phyloP scores from a whole-genome alignment of 176 grass and related monocot genomes.

The Eragrostis curvula region DNA sequence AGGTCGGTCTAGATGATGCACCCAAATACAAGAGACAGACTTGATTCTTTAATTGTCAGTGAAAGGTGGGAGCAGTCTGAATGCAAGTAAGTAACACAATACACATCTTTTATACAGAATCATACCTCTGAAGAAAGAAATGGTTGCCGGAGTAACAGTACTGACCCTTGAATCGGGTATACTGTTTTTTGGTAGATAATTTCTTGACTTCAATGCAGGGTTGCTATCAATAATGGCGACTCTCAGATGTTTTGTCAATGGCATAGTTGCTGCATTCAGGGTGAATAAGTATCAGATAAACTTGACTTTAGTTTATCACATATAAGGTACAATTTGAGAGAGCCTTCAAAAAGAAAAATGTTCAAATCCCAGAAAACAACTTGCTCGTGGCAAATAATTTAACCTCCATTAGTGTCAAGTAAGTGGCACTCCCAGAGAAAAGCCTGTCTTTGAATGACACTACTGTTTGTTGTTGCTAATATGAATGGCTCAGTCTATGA shows the following conservation, averaged over 20 bases:
- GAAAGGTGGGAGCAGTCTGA: not conserved
- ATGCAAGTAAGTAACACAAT: not conserved
- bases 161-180: conserved; percentile 89
- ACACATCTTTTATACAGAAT: conserved; percentile 10
- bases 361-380: not conserved
- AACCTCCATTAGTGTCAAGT: not conserved
- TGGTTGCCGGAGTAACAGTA: conserved; percentile 88
- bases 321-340: not conserved
- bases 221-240: conserved; percentile 78
- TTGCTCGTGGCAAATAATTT: not conserved
- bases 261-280: conserved; percentile 60
- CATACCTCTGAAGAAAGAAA: conserved; percentile 86
- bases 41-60: not conserved
- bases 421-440: not conserved
- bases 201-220: conserved; percentile 60
- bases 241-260: conserved; percentile 79
- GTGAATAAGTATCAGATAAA: conserved; percentile 36
- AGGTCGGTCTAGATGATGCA: not conserved
- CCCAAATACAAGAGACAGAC: not conserved
- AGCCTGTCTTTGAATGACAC: not conserved
- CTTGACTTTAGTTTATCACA: not conserved
- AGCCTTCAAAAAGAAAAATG: not conserved
- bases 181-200: conserved; percentile 65
- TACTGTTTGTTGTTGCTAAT: not conserved
- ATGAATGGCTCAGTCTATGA: not conserved